Evolutionary conservation across 2,329 filamentous ascomycete species (phyloP), one percentile per base, ranked within the genome.

Genomic region (Talaromyces amestolkiae): DNA sequence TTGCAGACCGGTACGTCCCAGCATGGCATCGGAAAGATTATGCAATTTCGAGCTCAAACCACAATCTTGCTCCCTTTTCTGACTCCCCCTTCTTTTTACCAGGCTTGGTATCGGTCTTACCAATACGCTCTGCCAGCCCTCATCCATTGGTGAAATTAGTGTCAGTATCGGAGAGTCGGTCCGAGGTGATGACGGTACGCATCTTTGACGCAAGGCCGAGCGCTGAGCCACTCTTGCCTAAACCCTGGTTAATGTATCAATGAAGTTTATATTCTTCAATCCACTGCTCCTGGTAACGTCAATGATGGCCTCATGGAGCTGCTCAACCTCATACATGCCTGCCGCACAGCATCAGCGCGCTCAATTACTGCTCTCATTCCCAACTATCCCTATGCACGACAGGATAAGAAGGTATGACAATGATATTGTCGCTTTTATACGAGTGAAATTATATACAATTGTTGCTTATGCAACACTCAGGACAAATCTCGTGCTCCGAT

Each of bases 221-320:
- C 19, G 24, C 22, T 68, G 65, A 24, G 62, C 47, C 66, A 47
- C 61, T 65, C 43, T 65, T 63, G 66, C 24, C 60, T 9, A 41
- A 39, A 45, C 35, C 41, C 58, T 19, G 61, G 31, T 62, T 53
- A 53, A 56, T 53, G 17, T 41, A 35, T 41, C 22, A 43, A 33
- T 62, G 37, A 72, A 88, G 93, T 97, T 76, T 97, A 97, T 82
- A 96, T 98, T 73, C 85, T 98, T 66, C 94, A 98, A 81, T 97
- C 93, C 19, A 97, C 94, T 56, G 90, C 91, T 41, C 93, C 94
- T 1, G 93, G 93, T 77, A 93, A 97, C 76, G 95, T 98, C 82
- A 98, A 98, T 80, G 93, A 98, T 78, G 93, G 93, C 59, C 86
- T 98, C 67, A 98, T 98, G 94, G 94, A 98, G 81, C 86, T 98